Percentiles rank a stretch among this genome's conserved stretches.
Conservation (phyloP, 2,329 filamentous ascomycete genomes). For the Beauveria varroae region DNA sequence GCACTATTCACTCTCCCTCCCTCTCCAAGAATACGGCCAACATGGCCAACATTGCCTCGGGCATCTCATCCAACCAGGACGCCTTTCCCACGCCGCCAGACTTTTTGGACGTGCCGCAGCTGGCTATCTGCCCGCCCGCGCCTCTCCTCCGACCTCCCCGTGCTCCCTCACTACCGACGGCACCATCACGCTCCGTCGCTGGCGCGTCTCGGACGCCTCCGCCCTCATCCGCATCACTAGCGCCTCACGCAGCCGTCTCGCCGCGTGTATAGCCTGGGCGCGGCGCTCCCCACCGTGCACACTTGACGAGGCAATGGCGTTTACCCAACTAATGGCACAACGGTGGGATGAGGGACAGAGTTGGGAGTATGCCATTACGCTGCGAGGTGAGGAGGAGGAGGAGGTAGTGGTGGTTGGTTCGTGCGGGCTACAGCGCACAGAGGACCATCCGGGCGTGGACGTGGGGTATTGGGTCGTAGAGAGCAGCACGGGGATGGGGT, state of each 20-base stretch:
- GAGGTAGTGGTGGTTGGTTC: not conserved
- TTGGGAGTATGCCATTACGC: not conserved
- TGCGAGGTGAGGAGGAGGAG: not conserved
- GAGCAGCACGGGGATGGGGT: not conserved
- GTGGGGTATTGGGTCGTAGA: conserved; percentile 5
- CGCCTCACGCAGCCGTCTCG: not conserved
- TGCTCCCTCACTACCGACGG: not conserved
- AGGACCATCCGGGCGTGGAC: conserved; percentile 1
- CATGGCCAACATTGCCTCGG: not conserved
- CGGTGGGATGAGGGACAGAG: not conserved
- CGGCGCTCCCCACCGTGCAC: not conserved
- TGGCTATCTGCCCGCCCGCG: conserved; percentile 2
- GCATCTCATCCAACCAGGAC: not conserved
- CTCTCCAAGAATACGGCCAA: not conserved
- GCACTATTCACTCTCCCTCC: no score
- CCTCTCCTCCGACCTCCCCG: not conserved
- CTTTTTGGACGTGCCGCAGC: not conserved
- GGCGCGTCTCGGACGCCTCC: not conserved
- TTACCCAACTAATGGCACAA: not conserved
- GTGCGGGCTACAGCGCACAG: not conserved
- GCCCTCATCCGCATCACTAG: not conserved
- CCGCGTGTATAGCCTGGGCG: conserved; percentile 2
- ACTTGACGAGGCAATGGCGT: not conserved
- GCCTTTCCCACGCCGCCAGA: not conserved
- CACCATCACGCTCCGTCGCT: conserved; percentile 2